Conservation (phyloP, 495 filamentous ascomycete genomes). For the Penicillium lividum region DNA sequence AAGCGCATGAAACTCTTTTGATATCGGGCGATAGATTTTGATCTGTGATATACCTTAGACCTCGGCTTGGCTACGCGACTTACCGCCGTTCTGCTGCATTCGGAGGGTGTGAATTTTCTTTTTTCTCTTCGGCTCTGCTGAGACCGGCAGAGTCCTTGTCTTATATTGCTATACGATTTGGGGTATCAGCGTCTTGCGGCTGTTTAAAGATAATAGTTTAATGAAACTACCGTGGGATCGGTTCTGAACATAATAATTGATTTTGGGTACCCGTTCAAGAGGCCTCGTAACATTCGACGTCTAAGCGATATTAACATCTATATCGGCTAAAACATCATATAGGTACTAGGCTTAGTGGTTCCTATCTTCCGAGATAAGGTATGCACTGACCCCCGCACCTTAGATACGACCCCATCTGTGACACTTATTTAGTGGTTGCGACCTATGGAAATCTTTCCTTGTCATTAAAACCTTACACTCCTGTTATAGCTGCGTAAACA, state of each 20-base stretch:
- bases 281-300: too few species aligned
- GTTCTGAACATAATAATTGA: background rate
- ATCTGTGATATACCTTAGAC: slow-evolving; percentile 38
- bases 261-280: background rate
- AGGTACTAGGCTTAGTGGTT: background rate
- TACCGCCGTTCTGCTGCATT: slow-evolving; percentile 26
- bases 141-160: slow-evolving; percentile 34
- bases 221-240: slow-evolving; percentile 28
- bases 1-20: slow-evolving; percentile 43
- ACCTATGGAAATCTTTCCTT: background rate
- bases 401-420: slow-evolving; percentile 8
- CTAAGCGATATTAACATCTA: background rate
- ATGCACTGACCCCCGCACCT: slow-evolving; percentile 23
- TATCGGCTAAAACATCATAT: background rate
- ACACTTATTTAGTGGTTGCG: background rate
- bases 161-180: slow-evolving; percentile 42
- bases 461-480: background rate
- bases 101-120: slow-evolving; percentile 19
- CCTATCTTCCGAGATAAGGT: slow-evolving; percentile 13
- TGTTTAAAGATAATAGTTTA: slow-evolving; percentile 42
- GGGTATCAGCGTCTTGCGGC: slow-evolving; percentile 24
- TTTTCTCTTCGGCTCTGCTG: slow-evolving; percentile 31
- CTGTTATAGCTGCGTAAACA: background rate
- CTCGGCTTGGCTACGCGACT: slow-evolving; percentile 17
- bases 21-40: slow-evolving; percentile 39